These are phyloP conservation scores for Ceratocystis variospora DNA, from an alignment of 2,329 filamentous ascomycete genomes.

Conservation along the genomic window DNA sequence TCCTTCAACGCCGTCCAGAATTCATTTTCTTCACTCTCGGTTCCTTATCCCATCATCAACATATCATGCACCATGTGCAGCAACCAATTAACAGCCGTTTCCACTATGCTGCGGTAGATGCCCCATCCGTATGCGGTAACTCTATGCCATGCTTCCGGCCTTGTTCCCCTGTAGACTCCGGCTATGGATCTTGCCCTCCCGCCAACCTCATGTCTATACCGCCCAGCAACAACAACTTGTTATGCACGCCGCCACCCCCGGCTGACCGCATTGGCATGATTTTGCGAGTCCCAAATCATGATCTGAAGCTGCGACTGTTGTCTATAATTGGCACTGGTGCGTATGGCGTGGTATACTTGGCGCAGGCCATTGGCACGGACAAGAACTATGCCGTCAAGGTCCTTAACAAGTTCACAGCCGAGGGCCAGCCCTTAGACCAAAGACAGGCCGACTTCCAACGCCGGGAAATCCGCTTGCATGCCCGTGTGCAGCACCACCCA, in stretches of 20 bases:
- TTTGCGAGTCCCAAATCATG: conserved; percentile 34
- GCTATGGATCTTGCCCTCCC: neutral
- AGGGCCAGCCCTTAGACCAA: conserved; percentile 58
- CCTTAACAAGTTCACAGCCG: conserved; percentile 73
- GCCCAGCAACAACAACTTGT: neutral
- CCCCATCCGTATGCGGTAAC: neutral
- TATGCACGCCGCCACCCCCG: neutral
- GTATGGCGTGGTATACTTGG: conserved; percentile 91
- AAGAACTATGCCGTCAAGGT: conserved; percentile 90
- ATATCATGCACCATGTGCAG: conserved; percentile 43
- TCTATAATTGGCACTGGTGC: conserved; percentile 65
- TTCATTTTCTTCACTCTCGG: neutral
- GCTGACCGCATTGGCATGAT: neutral
- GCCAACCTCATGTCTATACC: neutral
- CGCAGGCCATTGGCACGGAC: conserved; percentile 67
- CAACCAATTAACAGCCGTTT: neutral
- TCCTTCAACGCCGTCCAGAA: neutral
- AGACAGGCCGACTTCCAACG: conserved; percentile 84
- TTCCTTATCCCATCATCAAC: neutral
- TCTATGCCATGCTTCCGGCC: neutral
- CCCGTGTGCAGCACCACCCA: conserved; percentile 72
- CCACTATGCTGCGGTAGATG: neutral
- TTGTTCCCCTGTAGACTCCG: neutral
- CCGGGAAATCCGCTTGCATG: conserved; percentile 83
- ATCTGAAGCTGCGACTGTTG: conserved; percentile 65